Base-by-base conservation (phyloP, 441 rosid species). In the Dalechampia spathulata region DNA sequence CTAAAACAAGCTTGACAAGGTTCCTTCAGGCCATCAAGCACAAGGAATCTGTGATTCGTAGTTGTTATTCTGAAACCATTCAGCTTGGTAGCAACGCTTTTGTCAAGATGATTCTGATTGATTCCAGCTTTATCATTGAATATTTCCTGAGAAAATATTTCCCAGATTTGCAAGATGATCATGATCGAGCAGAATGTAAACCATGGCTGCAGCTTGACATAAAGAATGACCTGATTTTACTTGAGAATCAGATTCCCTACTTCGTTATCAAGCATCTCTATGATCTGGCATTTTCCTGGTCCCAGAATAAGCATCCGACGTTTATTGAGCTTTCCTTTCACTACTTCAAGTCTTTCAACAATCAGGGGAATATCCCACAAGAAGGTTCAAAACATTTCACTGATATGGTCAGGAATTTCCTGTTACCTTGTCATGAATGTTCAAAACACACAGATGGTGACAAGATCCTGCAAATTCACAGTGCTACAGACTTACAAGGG, bases 241-340 rank as follows among this genome's bases (percentile, higher is more conserved):
- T 49, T 27, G 34, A 49, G 52, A 49, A 49, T 15, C 52, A 49
- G 4, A 8, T 49, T n/a, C 52, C 52, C n/a, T 27, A 26, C 37
- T 48, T 48, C 11, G 37, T 49, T 7, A 7, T 49, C 13, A 8
- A 23, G 11, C 36, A 49, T 15, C 11, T 49, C 3, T 27, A 26
- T 6, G 32, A 49, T 0, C 37, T 49, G 17, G 51, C 51, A 30
- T 47, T 47, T 14, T 47, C 51, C 0, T 47, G 16, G 2, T 47
- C 25, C 11, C 9, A 47, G 9, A 19, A 43, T 8, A 43, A 20
- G 7, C 5, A 11, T 2, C 51, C 51, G 25, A 14, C 34, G 17
- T 47, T 47, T 14, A 17, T 15, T 15, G 51, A 47, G 7, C 32
- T 47, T 13, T 30, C 51, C 7, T 47, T 47, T 25, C 34, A 47